These are phyloP conservation scores for Xerophyta viscosa DNA, from an alignment of 106 monocot species.

Conservation along the genomic window DNA sequence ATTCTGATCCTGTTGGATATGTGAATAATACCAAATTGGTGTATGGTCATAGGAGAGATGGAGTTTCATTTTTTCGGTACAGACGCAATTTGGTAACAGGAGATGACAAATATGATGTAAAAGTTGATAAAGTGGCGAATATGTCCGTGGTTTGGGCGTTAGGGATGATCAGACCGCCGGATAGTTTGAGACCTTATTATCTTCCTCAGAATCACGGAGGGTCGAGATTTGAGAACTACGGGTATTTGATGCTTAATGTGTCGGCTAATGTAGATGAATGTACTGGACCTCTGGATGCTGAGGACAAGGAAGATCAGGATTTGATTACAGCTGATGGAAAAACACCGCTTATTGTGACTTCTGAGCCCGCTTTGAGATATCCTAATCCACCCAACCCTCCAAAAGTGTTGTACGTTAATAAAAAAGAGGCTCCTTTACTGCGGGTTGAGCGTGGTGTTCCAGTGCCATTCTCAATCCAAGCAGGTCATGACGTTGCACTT, in stretches of 20 bases:
- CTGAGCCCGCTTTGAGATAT: constrained; percentile 70
- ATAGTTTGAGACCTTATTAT: constrained; percentile 58
- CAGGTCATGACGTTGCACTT: constrained; percentile 87
- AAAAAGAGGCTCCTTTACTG: constrained; percentile 85
- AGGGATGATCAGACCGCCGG: constrained; percentile 63
- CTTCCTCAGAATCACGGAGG: constrained; percentile 88
- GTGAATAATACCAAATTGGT: constrained; percentile 70
- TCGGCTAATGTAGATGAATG: constrained; percentile 53
- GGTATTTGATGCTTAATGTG: constrained; percentile 61
- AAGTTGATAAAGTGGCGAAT: constrained; percentile 26
- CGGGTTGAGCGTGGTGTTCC: constrained; percentile 89
- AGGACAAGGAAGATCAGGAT: constrained; percentile 89
- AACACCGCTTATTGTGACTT: constrained; percentile 55
- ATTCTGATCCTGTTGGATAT: constrained; percentile 41
- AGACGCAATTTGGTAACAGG: constrained; percentile 32
- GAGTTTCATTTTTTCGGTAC: constrained; percentile 72
- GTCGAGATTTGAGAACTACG: constrained; percentile 28
- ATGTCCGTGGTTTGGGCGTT: constrained; percentile 90
- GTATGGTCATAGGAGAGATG: constrained; percentile 81
- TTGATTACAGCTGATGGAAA: constrained; percentile 66
- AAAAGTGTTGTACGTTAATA: constrained; percentile 88
- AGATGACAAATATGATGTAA: constrained; percentile 80
- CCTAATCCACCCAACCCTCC: constrained; percentile 87
- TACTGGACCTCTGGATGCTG: constrained; percentile 72
- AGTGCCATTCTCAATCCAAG: constrained; percentile 86